These are phyloP conservation scores for Pythium inflatum DNA, from an alignment of 352 stramenopile genomes.

Conservation along the genomic window DNA sequence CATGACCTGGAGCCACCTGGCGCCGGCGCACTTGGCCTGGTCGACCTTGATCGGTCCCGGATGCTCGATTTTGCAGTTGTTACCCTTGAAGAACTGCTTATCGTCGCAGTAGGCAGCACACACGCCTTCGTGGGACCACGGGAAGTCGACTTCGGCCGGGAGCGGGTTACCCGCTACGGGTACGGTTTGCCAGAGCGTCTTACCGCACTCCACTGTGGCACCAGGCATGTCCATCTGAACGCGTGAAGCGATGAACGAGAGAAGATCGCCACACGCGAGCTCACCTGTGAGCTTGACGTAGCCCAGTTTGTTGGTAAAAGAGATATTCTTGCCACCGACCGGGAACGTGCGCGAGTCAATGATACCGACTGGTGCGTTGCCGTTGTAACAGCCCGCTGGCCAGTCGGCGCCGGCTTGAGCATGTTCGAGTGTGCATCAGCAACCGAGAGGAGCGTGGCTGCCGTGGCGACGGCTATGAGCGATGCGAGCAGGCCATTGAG, in stretches of 20 bases:
- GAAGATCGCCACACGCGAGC: slow-evolving; percentile 18
- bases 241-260: slow-evolving; percentile 16
- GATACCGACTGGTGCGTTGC: slow-evolving; percentile 27
- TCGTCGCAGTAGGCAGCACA: slow-evolving; percentile 36
- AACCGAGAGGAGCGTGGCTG: slow-evolving; percentile 21
- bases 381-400: slow-evolving; percentile 23
- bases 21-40: slow-evolving; percentile 21
- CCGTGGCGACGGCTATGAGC: too few relatives aligned
- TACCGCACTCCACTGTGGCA: slow-evolving; percentile 31
- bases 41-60: too few relatives aligned
- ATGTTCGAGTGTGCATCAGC: slow-evolving; percentile 32
- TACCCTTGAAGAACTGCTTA: slow-evolving; percentile 25
- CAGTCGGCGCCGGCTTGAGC: slow-evolving; percentile 13
- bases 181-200: slow-evolving; percentile 22
- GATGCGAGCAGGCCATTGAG: too few relatives aligned
- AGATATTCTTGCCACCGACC: slow-evolving; percentile 2
- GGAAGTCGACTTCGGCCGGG: slow-evolving; percentile 33
- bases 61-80: slow-evolving; percentile 31
- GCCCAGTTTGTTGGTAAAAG: slow-evolving; percentile 7
- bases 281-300: slow-evolving; percentile 18
- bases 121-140: slow-evolving; percentile 27
- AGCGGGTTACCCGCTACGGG: slow-evolving; percentile 17
- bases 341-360: slow-evolving; percentile 27
- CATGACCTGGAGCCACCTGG: slow-evolving; percentile 33
- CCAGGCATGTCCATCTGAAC: slow-evolving; percentile 12